These are phyloP conservation scores for Pestalotiopsis sp. DNA, from an alignment of 2,329 filamentous ascomycete species.

Conservation along the genomic window DNA sequence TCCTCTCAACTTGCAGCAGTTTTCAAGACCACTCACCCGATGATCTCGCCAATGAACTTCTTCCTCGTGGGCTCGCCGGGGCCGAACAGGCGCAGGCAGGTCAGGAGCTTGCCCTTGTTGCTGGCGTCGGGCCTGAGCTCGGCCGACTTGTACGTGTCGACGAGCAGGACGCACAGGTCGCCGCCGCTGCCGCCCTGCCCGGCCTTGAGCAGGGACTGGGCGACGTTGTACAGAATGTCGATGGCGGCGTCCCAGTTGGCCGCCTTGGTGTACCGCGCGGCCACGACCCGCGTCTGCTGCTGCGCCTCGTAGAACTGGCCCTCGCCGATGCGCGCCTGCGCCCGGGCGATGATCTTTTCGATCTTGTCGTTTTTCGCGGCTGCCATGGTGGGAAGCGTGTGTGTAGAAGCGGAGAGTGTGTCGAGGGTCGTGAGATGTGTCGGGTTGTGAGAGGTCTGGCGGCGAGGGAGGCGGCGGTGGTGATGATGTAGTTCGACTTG, in stretches of 20 bases:
- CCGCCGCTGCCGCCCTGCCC: constrained; percentile 94
- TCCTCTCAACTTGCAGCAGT: not conserved
- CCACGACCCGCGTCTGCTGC: constrained; percentile 95
- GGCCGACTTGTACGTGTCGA: constrained; percentile 90
- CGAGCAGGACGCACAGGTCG: constrained; percentile 82
- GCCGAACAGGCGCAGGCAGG: constrained; percentile 79
- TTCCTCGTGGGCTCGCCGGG: constrained; percentile 87
- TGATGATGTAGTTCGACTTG: not conserved
- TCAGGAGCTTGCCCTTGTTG: constrained; percentile 75
- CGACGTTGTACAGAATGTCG: constrained; percentile 83
- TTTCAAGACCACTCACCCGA: constrained; percentile 56
- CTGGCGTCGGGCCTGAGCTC: constrained; percentile 76
- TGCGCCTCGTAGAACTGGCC: constrained; percentile 98
- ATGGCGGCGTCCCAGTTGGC: constrained; percentile 83
- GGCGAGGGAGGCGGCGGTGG: not conserved
- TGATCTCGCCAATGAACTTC: constrained; percentile 85
- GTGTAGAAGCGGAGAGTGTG: not conserved
- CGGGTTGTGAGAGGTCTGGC: not conserved
- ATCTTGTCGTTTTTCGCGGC: constrained; percentile 47
- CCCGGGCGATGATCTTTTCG: constrained; percentile 62
- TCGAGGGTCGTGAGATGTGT: not conserved
- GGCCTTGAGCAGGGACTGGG: constrained; percentile 83
- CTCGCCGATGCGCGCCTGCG: constrained; percentile 86
- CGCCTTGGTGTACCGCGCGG: constrained; percentile 89
- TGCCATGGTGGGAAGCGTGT: not conserved